phyloP scores from a whole-genome alignment of 345 rosid species.

The Zanthoxylum bungeanum region DNA sequence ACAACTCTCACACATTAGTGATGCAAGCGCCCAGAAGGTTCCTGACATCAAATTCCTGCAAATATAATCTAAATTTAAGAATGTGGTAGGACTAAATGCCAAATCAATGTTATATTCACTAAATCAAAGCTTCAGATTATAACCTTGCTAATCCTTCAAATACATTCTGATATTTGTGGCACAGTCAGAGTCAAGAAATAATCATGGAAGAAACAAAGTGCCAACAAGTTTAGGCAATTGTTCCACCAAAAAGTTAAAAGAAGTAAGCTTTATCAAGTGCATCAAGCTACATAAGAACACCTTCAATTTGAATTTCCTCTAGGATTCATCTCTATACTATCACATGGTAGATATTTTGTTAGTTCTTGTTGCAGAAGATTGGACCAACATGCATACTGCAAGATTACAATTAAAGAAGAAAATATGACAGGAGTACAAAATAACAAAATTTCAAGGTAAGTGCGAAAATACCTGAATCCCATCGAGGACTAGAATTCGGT shows the following conservation, averaged over 20 bases:
- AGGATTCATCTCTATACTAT: neutral
- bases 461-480: constrained; percentile 62
- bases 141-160: neutral
- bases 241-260: neutral
- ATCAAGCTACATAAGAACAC: neutral
- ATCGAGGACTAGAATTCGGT: constrained; percentile 80
- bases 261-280: constrained; percentile 1
- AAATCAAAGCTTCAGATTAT: constrained; percentile 1
- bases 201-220: neutral
- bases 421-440: neutral
- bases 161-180: neutral
- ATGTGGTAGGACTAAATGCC: neutral
- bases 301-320: neutral
- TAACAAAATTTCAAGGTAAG: neutral
- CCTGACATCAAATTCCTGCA: constrained; percentile 16
- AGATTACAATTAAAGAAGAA: neutral
- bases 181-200: neutral
- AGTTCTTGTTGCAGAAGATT: neutral
- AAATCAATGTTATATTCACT: neutral
- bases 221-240: neutral
- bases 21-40: constrained; percentile 9
- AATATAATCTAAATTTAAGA: constrained; percentile 5
- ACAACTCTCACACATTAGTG: constrained; percentile 21
- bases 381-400: neutral
- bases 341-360: neutral